Base-by-base conservation (phyloP, 2,329 filamentous ascomycete species). In the Fusarium sarcochroum region DNA sequence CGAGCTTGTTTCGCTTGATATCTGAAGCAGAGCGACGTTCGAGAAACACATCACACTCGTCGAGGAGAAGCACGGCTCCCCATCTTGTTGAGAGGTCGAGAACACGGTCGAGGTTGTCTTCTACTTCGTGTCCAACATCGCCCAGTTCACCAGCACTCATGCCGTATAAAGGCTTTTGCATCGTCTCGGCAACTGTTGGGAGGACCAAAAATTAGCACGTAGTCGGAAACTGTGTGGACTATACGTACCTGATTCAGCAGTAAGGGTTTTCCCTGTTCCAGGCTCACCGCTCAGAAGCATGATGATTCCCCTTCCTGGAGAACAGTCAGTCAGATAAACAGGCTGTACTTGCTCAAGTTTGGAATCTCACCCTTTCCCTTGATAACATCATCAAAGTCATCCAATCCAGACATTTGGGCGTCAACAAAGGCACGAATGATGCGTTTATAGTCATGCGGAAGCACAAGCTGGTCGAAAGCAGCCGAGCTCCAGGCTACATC, bases 51-150 rank as follows among this genome's bases (percentile, higher is more conserved):
- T 58, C 53, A 8, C 47, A 65, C 35, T 64, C 62, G 6, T 64
- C 52, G 1, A 65, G 37, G 2, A 63, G 57, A 2, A 64, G 53
- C 2, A 53, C 59, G 5, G 62, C 59, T 18, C 48, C 47, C 53
- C 62, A 64, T 50, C 25, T 60, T 27, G 60, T 65, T 5, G 60
- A 66, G 1, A 65, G 40, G 7, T 65, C 61, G 6, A 60, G 60
- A 17, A 53, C 41, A 7, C 44, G 62, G 21, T 41, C 37, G 7
- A 66, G 30, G 17, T 48, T 48, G 8, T 37, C 14, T 5, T 66
- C 60, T 3, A 65, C 60, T 17, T 59, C 60, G 20, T 48, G 20
- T 0, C 49, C 49, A 4, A n/a, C 14, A 18, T 60, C 45, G 3
- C 60, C 63, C 5, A 66, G 18, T 17, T 65, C 54, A 6, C 44